Evolutionary conservation across 1,284 basidiomycete genomes (phyloP).

Genomic region (Anthracocystis setariae): DNA sequence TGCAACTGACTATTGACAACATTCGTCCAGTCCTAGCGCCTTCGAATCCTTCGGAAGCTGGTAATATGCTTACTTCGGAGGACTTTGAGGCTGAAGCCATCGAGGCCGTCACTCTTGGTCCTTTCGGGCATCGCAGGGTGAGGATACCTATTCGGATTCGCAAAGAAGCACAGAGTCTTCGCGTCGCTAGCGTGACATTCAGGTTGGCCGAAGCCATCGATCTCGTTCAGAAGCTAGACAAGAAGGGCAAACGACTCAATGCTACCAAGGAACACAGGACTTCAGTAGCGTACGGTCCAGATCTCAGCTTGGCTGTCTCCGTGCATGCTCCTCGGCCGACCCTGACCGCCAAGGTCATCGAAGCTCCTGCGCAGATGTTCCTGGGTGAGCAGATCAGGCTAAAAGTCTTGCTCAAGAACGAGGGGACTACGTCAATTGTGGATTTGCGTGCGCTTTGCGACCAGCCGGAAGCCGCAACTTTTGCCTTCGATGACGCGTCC

Average conservation of each 20-base stretch:
- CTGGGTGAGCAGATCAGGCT: constrained; percentile 20
- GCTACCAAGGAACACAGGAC: constrained; percentile 69
- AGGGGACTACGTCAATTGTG: constrained; percentile 6
- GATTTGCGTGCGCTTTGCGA: constrained; percentile 41
- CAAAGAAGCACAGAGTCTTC: constrained; percentile 33
- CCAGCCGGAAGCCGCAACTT: constrained; percentile 16
- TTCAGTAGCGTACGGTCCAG: constrained; percentile 69
- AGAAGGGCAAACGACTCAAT: constrained; percentile 69
- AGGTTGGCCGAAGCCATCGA: constrained; percentile 69
- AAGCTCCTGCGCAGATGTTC: constrained; percentile 12
- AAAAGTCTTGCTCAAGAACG: constrained; percentile 32
- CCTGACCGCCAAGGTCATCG: constrained; percentile 18
- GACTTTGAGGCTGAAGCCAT: constrained; percentile 54
- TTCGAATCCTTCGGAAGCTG: neutral
- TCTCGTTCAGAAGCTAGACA: constrained; percentile 67
- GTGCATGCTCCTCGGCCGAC: constrained; percentile 54
- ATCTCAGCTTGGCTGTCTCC: constrained; percentile 67
- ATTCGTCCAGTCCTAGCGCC: constrained; percentile 15
- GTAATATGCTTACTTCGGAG: constrained; percentile 2
- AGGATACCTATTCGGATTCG: constrained; percentile 14
- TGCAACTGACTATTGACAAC: constrained; percentile 30
- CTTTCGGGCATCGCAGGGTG: constrained; percentile 14
- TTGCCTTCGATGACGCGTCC: constrained; percentile 27
- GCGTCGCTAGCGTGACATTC: constrained; percentile 66
- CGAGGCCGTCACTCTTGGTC: constrained; percentile 30